phyloP scores from a whole-genome alignment of 1,284 basidiomycete species.

The Rhodotorula sp. region DNA sequence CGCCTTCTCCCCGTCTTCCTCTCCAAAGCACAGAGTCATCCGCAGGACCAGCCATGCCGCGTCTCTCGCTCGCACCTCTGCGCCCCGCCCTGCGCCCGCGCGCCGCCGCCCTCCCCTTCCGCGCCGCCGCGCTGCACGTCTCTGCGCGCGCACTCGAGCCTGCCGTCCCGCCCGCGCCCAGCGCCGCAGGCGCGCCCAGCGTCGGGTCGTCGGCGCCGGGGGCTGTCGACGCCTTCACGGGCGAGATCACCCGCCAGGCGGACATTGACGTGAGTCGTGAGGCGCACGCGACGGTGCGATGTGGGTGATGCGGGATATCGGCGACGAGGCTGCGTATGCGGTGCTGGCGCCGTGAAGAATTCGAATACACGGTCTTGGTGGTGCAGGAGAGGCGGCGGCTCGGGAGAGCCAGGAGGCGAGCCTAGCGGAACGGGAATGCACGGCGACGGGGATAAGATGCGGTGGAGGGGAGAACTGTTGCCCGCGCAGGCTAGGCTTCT shows the following conservation, averaged over 20 bases:
- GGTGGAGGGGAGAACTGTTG: no score
- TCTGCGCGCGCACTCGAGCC: slow-evolving; percentile 15
- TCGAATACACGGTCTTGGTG: no score
- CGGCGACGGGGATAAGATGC: no score
- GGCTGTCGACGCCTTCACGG: slow-evolving; percentile 30
- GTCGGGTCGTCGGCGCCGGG: slow-evolving; percentile 13
- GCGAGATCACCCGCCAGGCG: slow-evolving; percentile 26
- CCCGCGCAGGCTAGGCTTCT: no score
- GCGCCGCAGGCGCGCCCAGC: slow-evolving; percentile 3
- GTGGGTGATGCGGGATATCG: no score
- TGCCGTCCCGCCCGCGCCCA: not conserved
- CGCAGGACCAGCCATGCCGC: slow-evolving; percentile 7
- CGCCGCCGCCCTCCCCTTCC: not conserved
- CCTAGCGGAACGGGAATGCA: no score
- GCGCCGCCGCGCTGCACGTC: slow-evolving; percentile 8
- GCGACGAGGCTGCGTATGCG: no score
- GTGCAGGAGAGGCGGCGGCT: no score
- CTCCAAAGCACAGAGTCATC: not conserved
- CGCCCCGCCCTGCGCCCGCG: slow-evolving; percentile 3
- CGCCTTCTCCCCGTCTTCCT: not conserved
- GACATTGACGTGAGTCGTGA: slow-evolving; percentile 36
- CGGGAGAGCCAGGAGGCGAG: no score
- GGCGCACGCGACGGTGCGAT: not conserved
- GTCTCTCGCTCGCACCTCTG: slow-evolving; percentile 22
- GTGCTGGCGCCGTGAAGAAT: no score